Evolutionary conservation across 495 filamentous ascomycete genomes (phyloP), one percentile per base, ranked within the genome.

Genomic region (Neurospora sp.): DNA sequence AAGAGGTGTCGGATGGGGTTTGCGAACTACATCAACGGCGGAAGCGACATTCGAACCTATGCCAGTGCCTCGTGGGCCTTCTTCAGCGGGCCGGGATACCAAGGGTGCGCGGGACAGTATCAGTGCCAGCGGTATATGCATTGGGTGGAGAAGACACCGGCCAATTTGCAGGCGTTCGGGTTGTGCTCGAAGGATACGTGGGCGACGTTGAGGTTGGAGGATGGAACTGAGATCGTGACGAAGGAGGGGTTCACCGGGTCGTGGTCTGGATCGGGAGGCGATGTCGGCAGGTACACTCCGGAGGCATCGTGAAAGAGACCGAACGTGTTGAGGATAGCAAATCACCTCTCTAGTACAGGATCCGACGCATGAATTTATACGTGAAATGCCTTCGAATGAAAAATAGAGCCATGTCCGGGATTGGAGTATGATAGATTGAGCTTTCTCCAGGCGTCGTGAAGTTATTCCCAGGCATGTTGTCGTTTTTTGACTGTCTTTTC

Each of bases 61-160:
- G 88, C 86, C 0, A 86, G 85, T 18, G 91, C 90, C 4, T 81
- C 88, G 8, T 93, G 92, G 88, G 86, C 85, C n/a, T 93, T 93
- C 81, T 93, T 92, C 84, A 87, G 88, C 44, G 84, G 84, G 6
- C 82, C 82, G 7, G 75, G 75, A 1, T 75, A 76, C 42, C 77
- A 81, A 72, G 27, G 38, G 1, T 85, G 83, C 71, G 79, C 75
- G 5, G 77, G 80, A 16, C 48, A 27, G 10, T 79, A 46, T 40
- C 23, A 78, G 72, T 85, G 83, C 37, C 83, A 85, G 54, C 37
- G 77, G 78, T 72, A 77, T 44, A 80, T 84, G 79, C 82, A 85
- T 46, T 80, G 79, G 74, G 78, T 85, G 38, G 35, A 77, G 16
- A 31, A 75, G 39, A 81, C 78, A 0, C 82, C 83, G 2, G 18